These are phyloP conservation scores for Acacia acuminata DNA, from an alignment of 306 rosid species.

Conservation along the genomic window DNA sequence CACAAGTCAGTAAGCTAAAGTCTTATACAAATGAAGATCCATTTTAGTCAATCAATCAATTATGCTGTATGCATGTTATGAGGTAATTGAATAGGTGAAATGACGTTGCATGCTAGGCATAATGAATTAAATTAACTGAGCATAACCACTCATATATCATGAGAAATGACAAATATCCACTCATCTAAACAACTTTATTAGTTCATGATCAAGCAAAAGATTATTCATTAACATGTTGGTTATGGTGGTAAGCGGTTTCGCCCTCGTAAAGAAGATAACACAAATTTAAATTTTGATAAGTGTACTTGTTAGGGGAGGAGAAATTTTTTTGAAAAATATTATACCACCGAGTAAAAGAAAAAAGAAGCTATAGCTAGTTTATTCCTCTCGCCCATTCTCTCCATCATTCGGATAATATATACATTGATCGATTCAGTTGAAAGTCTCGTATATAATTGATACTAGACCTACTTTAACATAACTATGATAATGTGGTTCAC, in stretches of 20 bases:
- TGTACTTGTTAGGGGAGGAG: rapidly evolving
- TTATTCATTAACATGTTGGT: background rate
- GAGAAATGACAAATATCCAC: background rate
- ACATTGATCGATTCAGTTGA: background rate
- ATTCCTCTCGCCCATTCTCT: background rate
- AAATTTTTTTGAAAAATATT: too few species aligned
- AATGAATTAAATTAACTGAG: background rate
- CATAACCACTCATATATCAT: background rate
- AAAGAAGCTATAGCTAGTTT: background rate
- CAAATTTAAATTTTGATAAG: too few species aligned
- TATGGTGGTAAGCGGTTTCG: too few species aligned
- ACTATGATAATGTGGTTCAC: background rate
- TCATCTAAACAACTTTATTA: too few species aligned
- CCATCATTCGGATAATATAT: background rate
- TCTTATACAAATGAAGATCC: background rate
- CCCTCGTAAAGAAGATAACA: too few species aligned
- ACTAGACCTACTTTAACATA: background rate
- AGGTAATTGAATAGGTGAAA: background rate
- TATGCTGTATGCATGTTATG: background rate
- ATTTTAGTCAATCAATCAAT: background rate
- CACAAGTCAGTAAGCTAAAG: background rate
- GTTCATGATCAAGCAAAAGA: background rate
- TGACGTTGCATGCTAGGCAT: background rate
- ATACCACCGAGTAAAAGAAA: too few species aligned
- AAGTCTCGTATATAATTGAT: background rate